A percentile compares a stretch with the other conserved stretches of the same genome.
phyloP scores from a whole-genome alignment of 2,329 filamentous ascomycete genomes.

The Pyrenophora tritici-repentis region DNA sequence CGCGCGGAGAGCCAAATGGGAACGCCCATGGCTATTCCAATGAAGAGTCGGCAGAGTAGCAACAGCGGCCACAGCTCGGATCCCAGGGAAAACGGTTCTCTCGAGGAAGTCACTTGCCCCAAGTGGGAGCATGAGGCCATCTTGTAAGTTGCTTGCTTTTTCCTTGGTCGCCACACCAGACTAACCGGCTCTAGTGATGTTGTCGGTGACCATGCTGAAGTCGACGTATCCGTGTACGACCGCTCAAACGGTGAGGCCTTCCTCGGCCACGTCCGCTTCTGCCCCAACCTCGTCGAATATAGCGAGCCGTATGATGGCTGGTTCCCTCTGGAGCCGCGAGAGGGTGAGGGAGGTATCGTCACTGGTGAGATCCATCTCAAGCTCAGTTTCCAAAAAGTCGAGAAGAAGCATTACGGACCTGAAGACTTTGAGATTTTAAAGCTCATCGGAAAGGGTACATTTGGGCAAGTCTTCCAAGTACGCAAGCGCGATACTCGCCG shows the following conservation, averaged over 20 bases:
- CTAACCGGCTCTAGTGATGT: slow-evolving; percentile 71
- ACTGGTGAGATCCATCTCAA: slow-evolving; percentile 87
- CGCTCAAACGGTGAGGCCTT: slow-evolving; percentile 84
- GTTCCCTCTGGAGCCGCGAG: slow-evolving; percentile 80
- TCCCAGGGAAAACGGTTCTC: slow-evolving; percentile 56
- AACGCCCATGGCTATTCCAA: slow-evolving; percentile 89
- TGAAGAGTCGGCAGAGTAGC: slow-evolving; percentile 95
- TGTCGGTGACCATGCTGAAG: slow-evolving; percentile 84
- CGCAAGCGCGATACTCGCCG: slow-evolving; percentile 94
- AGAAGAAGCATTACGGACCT: slow-evolving; percentile 86
- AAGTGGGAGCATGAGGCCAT: slow-evolving; percentile 95
- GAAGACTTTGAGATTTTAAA: slow-evolving; percentile 96
- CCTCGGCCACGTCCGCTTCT: slow-evolving; percentile 84
- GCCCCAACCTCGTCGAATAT: slow-evolving; percentile 70
- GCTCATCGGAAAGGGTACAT: slow-evolving; percentile 96
- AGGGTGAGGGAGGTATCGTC: slow-evolving; percentile 76
- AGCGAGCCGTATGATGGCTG: slow-evolving; percentile 78
- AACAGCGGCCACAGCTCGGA: slow-evolving; percentile 79
- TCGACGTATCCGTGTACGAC: slow-evolving; percentile 94
- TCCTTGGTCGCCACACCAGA: background rate
- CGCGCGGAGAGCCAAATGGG: slow-evolving; percentile 81
- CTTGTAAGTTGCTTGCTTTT: slow-evolving; percentile 70
- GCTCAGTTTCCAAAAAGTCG: slow-evolving; percentile 81
- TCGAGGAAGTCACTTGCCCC: slow-evolving; percentile 76
- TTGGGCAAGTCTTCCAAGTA: slow-evolving; percentile 98